A percentile compares a stretch with the other conserved stretches of the same genome.
These are phyloP conservation scores for Oryza coarctata DNA, from an alignment of 176 grass and related monocot genomes.

Conservation along the genomic window DNA sequence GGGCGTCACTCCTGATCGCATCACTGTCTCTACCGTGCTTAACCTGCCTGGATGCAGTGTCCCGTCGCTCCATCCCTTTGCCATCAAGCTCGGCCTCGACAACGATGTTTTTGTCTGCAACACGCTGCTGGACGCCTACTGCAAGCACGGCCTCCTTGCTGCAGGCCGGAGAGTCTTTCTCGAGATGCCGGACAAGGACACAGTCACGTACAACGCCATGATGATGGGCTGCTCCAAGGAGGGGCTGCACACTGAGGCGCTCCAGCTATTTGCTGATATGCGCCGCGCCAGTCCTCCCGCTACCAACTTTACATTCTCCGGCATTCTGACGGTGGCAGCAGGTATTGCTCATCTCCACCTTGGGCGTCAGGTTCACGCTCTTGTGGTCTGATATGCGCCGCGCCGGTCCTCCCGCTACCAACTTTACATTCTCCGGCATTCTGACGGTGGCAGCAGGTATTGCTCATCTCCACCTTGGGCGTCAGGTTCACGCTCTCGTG, in stretches of 20 bases:
- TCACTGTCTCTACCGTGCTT: constrained; percentile 46
- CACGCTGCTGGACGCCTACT: constrained; percentile 80
- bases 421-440: constrained; percentile 81
- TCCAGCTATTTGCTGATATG: constrained; percentile 64
- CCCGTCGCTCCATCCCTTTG: constrained; percentile 43
- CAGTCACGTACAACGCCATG: constrained; percentile 78
- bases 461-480: constrained; percentile 50
- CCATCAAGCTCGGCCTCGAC: constrained; percentile 51
- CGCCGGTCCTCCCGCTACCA: constrained; percentile 23
- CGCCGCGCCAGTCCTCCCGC: constrained; percentile 6
- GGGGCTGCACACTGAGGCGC: constrained; percentile 50
- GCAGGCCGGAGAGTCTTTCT: constrained; percentile 45
- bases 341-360: constrained; percentile 49
- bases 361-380: constrained; percentile 64
- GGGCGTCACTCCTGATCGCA: constrained; percentile 47
- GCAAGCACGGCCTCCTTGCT: constrained; percentile 60
- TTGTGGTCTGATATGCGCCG: constrained; percentile 43
- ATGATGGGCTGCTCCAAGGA: constrained; percentile 78
- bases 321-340: constrained; percentile 55
- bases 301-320: constrained; percentile 69
- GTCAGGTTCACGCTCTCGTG: constrained; percentile 62
- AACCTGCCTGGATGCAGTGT: constrained; percentile 37
- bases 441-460: constrained; percentile 48
- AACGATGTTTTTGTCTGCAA: constrained; percentile 49
- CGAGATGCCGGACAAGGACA: constrained; percentile 65